Percentiles rank a stretch among this genome's conserved stretches.
These are phyloP conservation scores for Ascocoryne sarcoides DNA, from an alignment of 2,329 filamentous ascomycete genomes.

Conservation along the genomic window DNA sequence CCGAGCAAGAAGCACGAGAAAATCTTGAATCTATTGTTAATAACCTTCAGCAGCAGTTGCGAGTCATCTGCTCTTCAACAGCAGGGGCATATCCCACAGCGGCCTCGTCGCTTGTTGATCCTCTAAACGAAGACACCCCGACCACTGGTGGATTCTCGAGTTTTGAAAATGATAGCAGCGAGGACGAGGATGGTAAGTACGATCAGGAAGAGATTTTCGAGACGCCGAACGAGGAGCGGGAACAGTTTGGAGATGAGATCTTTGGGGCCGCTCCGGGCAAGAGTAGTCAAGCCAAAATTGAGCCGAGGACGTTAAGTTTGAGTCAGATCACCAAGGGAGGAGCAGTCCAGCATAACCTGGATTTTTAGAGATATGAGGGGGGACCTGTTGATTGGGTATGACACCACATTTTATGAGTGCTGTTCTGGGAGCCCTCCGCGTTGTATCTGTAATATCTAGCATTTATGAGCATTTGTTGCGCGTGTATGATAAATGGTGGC, in stretches of 20 bases:
- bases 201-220: slow-evolving; percentile 41
- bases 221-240: slow-evolving; percentile 41
- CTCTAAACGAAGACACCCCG: slow-evolving; percentile 1
- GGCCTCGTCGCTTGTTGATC: slow-evolving; percentile 4
- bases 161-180: slow-evolving; percentile 26
- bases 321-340: slow-evolving; percentile 45
- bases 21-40: slow-evolving; percentile 48
- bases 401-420: too few relatives aligned
- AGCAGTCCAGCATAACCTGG: slow-evolving; percentile 13
- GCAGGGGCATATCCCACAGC: slow-evolving; percentile 12
- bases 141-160: slow-evolving; percentile 12
- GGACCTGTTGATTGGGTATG: too few relatives aligned
- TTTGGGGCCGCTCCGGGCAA: slow-evolving; percentile 23
- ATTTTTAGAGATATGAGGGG: slow-evolving; percentile 9
- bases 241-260: slow-evolving; percentile 34
- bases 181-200: slow-evolving; percentile 23
- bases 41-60: slow-evolving; percentile 33
- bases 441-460: too few relatives aligned
- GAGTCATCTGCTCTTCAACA: slow-evolving; percentile 1
- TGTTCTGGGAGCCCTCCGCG: too few relatives aligned
- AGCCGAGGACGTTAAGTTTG: slow-evolving; percentile 55
- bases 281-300: slow-evolving; percentile 33
- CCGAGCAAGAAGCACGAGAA: slow-evolving; percentile 47
- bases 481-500: too few relatives aligned
- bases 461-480: too few relatives aligned